These are phyloP conservation scores for Polyporus arcularius DNA, from an alignment of 768 basidiomycete genomes.

Conservation along the genomic window DNA sequence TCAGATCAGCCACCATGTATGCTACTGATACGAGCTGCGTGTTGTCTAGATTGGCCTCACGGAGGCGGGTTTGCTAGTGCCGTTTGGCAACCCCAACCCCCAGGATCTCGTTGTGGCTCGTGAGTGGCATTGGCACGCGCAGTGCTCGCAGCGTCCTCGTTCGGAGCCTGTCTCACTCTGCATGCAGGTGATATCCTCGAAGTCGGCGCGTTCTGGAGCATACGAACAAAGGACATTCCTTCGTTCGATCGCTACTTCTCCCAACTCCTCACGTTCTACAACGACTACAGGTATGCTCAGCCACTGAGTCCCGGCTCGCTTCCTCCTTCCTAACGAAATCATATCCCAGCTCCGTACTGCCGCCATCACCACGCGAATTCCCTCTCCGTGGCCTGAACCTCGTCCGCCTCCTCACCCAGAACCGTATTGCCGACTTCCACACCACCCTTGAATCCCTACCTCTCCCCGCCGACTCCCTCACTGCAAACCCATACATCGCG, in stretches of 20 bases:
- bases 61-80: constrained; percentile 74
- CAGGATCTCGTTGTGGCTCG: constrained; percentile 76
- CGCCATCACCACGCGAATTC: constrained; percentile 83
- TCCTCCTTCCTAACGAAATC: neutral
- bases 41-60: constrained; percentile 67
- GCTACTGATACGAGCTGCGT: neutral
- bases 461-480: constrained; percentile 63
- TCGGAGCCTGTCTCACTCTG: neutral
- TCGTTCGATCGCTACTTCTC: constrained; percentile 96
- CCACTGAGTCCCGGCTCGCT: neutral
- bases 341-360: constrained; percentile 59
- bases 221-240: constrained; percentile 84
- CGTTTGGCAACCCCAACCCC: constrained; percentile 60
- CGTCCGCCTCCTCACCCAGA: constrained; percentile 91
- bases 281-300: constrained; percentile 67
- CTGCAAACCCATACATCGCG: constrained; percentile 70
- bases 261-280: constrained; percentile 88
- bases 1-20: neutral
- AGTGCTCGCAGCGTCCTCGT: neutral
- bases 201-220: constrained; percentile 93
- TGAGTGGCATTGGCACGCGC: constrained; percentile 39
- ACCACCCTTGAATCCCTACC: constrained; percentile 91
- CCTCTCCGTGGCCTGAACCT: constrained; percentile 92
- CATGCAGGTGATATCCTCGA: constrained; percentile 87
- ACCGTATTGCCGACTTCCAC: constrained; percentile 97